phyloP scores from a whole-genome alignment of 2,329 filamentous ascomycete genomes.

The Fusarium armeniacum region DNA sequence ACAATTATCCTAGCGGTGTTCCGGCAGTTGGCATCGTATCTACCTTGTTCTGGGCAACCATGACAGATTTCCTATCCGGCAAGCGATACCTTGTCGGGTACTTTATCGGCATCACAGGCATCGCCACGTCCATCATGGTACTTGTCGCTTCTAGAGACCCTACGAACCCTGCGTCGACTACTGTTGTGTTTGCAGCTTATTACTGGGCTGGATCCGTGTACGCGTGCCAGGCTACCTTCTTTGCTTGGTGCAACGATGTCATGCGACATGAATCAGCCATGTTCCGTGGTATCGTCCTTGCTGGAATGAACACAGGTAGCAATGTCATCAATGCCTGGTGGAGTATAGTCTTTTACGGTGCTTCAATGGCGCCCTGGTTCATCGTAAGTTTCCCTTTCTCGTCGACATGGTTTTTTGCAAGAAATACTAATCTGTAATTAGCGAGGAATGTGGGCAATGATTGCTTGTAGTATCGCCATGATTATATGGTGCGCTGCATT shows the following conservation, averaged over 20 bases:
- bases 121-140: constrained; percentile 73
- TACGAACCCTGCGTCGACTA: constrained; percentile 58
- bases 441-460: constrained; percentile 82
- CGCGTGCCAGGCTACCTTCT: constrained; percentile 80
- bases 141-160: constrained; percentile 64
- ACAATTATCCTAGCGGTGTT: constrained; percentile 70
- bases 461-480: constrained; percentile 71
- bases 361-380: constrained; percentile 75
- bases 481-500: constrained; percentile 70
- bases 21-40: constrained; percentile 69
- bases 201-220: constrained; percentile 80
- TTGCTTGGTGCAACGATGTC: constrained; percentile 81
- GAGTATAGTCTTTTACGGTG: constrained; percentile 78
- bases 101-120: constrained; percentile 75
- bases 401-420: rapidly evolving
- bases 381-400: constrained; percentile 59
- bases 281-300: constrained; percentile 75
- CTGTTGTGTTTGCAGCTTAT: constrained; percentile 73
- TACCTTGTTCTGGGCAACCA: constrained; percentile 77
- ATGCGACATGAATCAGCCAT: constrained; percentile 74
- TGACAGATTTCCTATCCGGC: constrained; percentile 75
- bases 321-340: constrained; percentile 81
- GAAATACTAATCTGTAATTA: constrained; percentile 44
- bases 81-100: constrained; percentile 76
- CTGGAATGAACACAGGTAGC: constrained; percentile 78